phyloP scores from a whole-genome alignment of 108 stramenopile species.

The Nitzschia putrida region DNA sequence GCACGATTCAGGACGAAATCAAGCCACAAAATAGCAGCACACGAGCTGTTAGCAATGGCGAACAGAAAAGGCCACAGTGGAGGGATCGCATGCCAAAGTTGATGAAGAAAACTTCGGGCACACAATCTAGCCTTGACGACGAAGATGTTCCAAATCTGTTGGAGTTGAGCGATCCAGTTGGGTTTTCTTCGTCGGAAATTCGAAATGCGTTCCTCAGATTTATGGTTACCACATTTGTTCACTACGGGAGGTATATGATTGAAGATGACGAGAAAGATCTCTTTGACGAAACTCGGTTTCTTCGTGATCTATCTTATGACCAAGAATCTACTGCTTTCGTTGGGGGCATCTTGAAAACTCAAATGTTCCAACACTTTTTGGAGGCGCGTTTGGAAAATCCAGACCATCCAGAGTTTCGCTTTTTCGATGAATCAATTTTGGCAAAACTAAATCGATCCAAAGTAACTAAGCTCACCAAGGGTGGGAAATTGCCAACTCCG shows the following conservation, averaged over 20 bases:
- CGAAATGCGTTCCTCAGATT: constrained; percentile 80
- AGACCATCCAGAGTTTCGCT: constrained; percentile 69
- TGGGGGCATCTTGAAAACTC: constrained; percentile 43
- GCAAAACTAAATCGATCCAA: constrained; percentile 84
- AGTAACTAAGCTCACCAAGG: constrained; percentile 38
- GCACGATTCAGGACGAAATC: constrained; percentile 11
- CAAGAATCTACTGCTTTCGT: constrained; percentile 33
- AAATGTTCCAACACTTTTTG: constrained; percentile 79
- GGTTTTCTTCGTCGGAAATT: constrained; percentile 59
- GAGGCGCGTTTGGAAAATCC: constrained; percentile 61
- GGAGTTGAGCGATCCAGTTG: constrained; percentile 44
- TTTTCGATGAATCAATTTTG: constrained; percentile 87
- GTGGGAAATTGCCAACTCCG: constrained; percentile 58
- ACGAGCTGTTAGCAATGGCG: background rate
- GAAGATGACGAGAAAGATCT: constrained; percentile 25
- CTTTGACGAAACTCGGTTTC: constrained; percentile 60
- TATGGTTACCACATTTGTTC: constrained; percentile 65
- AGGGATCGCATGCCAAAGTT: constrained; percentile 14
- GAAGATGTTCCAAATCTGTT: constrained; percentile 25
- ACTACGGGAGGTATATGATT: constrained; percentile 55
- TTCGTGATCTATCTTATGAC: constrained; percentile 44
- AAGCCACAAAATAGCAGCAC: constrained; percentile 5
- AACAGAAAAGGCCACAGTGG: constrained; percentile 10
- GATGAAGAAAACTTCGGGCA: constrained; percentile 3
- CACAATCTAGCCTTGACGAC: constrained; percentile 12